These are phyloP conservation scores for Morella rubra DNA, from an alignment of 306 rosid genomes.

Conservation along the genomic window DNA sequence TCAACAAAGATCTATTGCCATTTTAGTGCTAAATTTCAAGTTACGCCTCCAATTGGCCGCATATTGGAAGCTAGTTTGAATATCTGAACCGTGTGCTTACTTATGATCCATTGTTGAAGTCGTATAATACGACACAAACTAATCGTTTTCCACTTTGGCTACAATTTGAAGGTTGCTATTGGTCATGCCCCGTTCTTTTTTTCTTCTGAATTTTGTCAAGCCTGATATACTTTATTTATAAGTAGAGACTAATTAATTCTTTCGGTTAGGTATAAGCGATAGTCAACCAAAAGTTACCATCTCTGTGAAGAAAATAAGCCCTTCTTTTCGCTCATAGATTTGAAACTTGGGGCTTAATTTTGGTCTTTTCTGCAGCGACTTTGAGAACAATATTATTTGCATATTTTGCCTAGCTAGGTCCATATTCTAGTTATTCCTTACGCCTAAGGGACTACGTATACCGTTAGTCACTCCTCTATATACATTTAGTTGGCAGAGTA, in stretches of 20 bases:
- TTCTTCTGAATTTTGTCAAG: neutral
- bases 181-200: too few species aligned
- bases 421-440: too few species aligned
- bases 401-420: too few species aligned
- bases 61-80: neutral
- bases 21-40: neutral
- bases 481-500: too few species aligned
- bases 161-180: neutral
- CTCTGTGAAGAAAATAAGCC: constrained; percentile 9
- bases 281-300: neutral
- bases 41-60: constrained; percentile 1
- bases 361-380: neutral
- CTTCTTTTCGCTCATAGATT: neutral
- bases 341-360: constrained; percentile 1
- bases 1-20: too few species aligned
- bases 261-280: constrained; percentile 12
- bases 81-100: neutral
- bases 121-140: neutral
- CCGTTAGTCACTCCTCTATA: too few species aligned
- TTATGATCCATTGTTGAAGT: neutral
- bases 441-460: too few species aligned
- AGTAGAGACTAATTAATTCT: neutral
- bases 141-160: neutral
- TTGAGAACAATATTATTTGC: neutral
- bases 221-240: neutral